Conservation (phyloP, 345 rosid genomes). For the Lepidium africanum region DNA sequence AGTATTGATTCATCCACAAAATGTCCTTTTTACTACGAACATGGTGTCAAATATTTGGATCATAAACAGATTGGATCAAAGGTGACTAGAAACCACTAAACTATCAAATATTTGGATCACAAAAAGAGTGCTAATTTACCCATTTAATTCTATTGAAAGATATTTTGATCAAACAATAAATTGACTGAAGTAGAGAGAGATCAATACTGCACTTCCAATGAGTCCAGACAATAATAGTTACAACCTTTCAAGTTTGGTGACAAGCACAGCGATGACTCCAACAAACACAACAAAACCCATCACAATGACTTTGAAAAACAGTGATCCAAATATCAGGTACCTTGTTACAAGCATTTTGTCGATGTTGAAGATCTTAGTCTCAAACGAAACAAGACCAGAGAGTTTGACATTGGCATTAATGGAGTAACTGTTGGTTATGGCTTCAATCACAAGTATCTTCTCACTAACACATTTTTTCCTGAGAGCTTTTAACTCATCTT, state of each 20-base stretch:
- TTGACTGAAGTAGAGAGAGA: not conserved
- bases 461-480: slow-evolving; percentile 7
- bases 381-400: too few relatives aligned
- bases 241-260: slow-evolving; percentile 19
- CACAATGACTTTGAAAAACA: not conserved
- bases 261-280: slow-evolving; percentile 29
- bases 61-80: not conserved
- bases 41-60: not conserved
- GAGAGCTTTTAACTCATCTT: not conserved
- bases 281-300: slow-evolving; percentile 11
- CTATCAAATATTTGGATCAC: too few relatives aligned
- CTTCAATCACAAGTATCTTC: slow-evolving; percentile 22
- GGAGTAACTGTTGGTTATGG: not conserved
- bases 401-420: slow-evolving; percentile 22
- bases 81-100: too few relatives aligned
- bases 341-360: too few relatives aligned
- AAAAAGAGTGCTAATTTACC: too few relatives aligned
- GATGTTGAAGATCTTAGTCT: too few relatives aligned
- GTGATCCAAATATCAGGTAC: too few relatives aligned
- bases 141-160: too few relatives aligned
- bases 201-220: slow-evolving; percentile 1
- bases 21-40: not conserved
- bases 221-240: not conserved
- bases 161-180: too few relatives aligned
- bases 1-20: not conserved